Base-by-base conservation (phyloP, 108 stramenopile species). In the Chaetoceros muelleri region DNA sequence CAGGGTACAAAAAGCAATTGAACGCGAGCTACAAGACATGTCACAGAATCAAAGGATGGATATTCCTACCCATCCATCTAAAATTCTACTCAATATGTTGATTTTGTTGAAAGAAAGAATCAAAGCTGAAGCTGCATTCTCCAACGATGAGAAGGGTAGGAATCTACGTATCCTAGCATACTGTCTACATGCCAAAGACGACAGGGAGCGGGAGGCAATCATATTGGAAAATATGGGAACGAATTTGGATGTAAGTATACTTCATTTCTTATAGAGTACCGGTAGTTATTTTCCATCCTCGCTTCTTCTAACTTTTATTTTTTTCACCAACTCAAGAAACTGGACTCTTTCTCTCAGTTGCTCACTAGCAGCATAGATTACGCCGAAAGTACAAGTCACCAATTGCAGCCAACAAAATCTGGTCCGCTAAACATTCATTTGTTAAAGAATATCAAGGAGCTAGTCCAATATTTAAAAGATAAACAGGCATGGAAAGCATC, bases 51-150 rank as follows among this genome's bases (percentile, higher is more conserved):
- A 28, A 13, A 52, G 71, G 30, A 44, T 28, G 10, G 23, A 62
- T 46, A 24, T 57, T 30, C 74, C 72, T 13, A 67, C 64, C 46
- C 75, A 71, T 1, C 71, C 79, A 0, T 69, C 79, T 30, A 81
- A 92, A 70, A 70, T 82, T 55, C 67, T 88, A 58, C 70, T 92
- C 7, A 57, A 85, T 23, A 64, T 92, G n/a, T 65, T 92, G 22
- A 81, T 67, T 45, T 60, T 87, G 13, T 46, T 92, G 53, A 52
- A 82, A 26, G 86, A 92, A 48, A 66, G 90, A 49, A 67, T 92
- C 20, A 83, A 88, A 53, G 83, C 77, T 19, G 90, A 92, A 71
- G 90, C 84, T n/a, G 80, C 83, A 23, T 86, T 88, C 61, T 69
- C 76, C 24, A 71, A 68, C 52, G 79, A 86, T 64, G 73, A 74